phyloP scores from a whole-genome alignment of 768 basidiomycete genomes.

The Lactifluus echinatus region DNA sequence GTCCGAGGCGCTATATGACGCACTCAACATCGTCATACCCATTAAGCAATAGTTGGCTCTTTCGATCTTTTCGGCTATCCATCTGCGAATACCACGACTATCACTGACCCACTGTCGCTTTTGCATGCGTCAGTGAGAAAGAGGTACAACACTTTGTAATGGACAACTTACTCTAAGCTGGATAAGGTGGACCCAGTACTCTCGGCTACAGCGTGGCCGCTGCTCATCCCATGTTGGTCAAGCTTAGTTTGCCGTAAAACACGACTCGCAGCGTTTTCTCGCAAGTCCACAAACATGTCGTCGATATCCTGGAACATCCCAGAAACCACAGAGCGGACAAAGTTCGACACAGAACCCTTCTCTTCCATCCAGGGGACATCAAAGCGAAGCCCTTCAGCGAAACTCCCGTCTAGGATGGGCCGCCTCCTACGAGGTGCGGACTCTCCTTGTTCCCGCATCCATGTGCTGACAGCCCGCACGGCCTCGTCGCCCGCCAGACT shows the following conservation, averaged over 20 bases:
- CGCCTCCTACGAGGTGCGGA: background rate
- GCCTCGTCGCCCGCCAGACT: background rate
- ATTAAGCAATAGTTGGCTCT: background rate
- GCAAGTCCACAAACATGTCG: background rate
- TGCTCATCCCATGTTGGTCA: background rate
- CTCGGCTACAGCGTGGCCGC: background rate
- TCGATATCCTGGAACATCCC: background rate
- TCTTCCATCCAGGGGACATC: background rate
- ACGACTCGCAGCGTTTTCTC: background rate
- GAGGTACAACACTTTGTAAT: background rate
- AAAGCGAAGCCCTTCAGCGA: background rate
- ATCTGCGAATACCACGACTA: background rate
- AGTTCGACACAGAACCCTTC: background rate
- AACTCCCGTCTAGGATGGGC: background rate
- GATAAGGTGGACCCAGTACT: background rate
- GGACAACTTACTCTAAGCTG: background rate
- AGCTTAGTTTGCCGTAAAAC: background rate
- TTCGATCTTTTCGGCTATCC: background rate
- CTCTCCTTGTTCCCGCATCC: slow-evolving; percentile 4
- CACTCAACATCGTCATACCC: background rate
- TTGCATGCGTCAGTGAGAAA: background rate
- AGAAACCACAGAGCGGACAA: slow-evolving; percentile 1
- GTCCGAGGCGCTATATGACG: background rate
- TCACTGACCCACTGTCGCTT: background rate
- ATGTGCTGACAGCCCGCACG: background rate